Percentiles rank a stretch among this genome's conserved stretches.
phyloP scores from a whole-genome alignment of 768 basidiomycete species.

The Panaeolus cyanescens region DNA sequence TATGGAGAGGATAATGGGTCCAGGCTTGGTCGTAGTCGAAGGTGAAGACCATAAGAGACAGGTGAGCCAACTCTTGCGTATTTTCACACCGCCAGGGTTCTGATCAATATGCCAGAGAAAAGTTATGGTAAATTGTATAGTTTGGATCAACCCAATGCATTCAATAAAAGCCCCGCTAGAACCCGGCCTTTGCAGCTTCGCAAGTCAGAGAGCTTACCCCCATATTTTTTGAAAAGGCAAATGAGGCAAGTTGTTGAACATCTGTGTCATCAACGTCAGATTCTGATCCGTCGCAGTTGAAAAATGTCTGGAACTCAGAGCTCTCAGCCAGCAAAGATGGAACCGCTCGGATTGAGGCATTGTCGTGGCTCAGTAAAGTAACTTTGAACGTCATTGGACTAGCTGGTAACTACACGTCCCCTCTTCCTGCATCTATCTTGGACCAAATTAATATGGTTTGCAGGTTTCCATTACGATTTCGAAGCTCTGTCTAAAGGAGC shows the following conservation, averaged over 20 bases:
- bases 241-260: constrained; percentile 6
- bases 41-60: constrained; percentile 41
- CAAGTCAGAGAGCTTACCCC: constrained; percentile 55
- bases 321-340: neutral
- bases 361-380: constrained; percentile 54
- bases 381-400: constrained; percentile 77
- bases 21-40: constrained; percentile 42
- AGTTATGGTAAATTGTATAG: neutral
- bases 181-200: constrained; percentile 59
- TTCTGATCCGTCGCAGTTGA: neutral
- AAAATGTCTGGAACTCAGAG: neutral
- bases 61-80: constrained; percentile 19
- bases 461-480: constrained; percentile 32
- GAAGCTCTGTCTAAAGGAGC: constrained; percentile 23
- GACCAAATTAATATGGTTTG: neutral
- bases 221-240: constrained; percentile 52
- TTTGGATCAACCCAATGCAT: neutral
- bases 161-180: constrained; percentile 29
- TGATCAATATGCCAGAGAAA: constrained; percentile 18
- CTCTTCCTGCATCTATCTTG: neutral
- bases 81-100: neutral
- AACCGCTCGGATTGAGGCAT: neutral
- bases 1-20: constrained; percentile 41
- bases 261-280: no score
- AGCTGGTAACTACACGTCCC: constrained; percentile 34